Evolutionary conservation across 2,329 filamentous ascomycete species (phyloP), one percentile per base, ranked within the genome.

Genomic region (Fusarium duplospermum): DNA sequence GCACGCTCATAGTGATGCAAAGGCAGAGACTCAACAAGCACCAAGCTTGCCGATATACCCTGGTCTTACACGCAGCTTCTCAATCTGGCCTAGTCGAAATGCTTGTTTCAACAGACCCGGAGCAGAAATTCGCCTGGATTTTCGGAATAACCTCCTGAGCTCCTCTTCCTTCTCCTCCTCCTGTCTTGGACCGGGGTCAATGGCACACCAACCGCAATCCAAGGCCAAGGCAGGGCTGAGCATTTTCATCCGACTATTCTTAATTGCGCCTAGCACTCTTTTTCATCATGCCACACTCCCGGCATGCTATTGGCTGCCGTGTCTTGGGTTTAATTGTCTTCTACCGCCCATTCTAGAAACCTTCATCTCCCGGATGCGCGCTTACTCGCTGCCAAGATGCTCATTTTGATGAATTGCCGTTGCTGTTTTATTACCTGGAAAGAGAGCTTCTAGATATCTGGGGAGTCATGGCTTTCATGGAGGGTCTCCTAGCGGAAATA

Each of bases 301-400:
- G 35, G 27, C 24, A 14, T 67, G 20, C 57, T 14, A 77, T 76
- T 77, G 76, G 75, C 64, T 62, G 22, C 33, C 24, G 22, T 20
- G 8, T 45, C 27, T 38, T 62, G 58, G 47, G 33, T 57, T 64
- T 57, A 56, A 60, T 64, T 58, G 64, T 58, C 76, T 77, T 77
- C 75, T 74, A 64, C 66, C 54, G 66, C 64, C 73, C 67, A 69
- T 77, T 77, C 76, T 77, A 77, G 76, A 77, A 77, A 54, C 36
- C 67, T 68, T 77, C 75, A 77, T 77, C 60, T 77, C 75, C 42
- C 64, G 67, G 50, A 58, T 56, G 56, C 54, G 45, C 68, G 35
- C 66, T 66, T 62, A 56, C 58, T 63, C 40, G 24, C 66, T 62
- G 59, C 57, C 56, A 65, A 63, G 40, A 58, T 54, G 42, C 52